Evolutionary conservation across 768 basidiomycete species (phyloP).

Genomic region (Suillus tomentosus): DNA sequence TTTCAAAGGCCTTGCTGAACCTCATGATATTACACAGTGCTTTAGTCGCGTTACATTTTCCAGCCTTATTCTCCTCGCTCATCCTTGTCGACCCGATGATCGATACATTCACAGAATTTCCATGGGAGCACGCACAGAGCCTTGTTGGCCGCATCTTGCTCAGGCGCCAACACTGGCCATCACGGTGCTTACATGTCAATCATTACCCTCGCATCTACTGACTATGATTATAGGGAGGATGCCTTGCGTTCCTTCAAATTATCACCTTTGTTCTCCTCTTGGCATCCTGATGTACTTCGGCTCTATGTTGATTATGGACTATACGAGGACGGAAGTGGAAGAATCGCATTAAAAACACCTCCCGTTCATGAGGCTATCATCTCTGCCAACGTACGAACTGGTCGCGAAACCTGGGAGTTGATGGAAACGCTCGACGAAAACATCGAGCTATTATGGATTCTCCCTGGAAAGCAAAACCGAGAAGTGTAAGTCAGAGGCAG

Average conservation of each 20-base stretch:
- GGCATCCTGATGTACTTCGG: slow-evolving; percentile 43
- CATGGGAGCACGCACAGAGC: not conserved
- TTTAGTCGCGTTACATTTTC: slow-evolving; percentile 62
- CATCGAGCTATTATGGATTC: slow-evolving; percentile 31
- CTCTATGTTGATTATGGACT: slow-evolving; percentile 66
- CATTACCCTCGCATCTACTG: not conserved
- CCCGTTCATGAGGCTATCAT: slow-evolving; percentile 63
- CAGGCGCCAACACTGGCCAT: slow-evolving; percentile 65
- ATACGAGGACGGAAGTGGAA: slow-evolving; percentile 33
- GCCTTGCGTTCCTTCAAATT: slow-evolving; percentile 38
- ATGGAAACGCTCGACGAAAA: slow-evolving; percentile 25
- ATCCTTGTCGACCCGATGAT: slow-evolving; percentile 31
- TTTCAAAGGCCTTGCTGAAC: slow-evolving; percentile 16
- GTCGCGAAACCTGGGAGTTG: slow-evolving; percentile 22
- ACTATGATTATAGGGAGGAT: slow-evolving; percentile 16
- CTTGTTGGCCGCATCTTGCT: slow-evolving; percentile 48
- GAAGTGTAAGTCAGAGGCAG: not conserved
- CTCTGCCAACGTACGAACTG: slow-evolving; percentile 47
- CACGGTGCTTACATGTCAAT: slow-evolving; percentile 41
- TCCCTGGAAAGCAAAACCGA: slow-evolving; percentile 23
- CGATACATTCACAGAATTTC: too few relatives aligned
- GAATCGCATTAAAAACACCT: slow-evolving; percentile 64
- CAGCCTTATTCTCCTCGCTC: slow-evolving; percentile 68
- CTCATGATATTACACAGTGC: slow-evolving; percentile 40
- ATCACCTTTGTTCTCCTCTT: slow-evolving; percentile 64